Conservation (phyloP, 179 eudicot species). For the Beta macrorhiza region DNA sequence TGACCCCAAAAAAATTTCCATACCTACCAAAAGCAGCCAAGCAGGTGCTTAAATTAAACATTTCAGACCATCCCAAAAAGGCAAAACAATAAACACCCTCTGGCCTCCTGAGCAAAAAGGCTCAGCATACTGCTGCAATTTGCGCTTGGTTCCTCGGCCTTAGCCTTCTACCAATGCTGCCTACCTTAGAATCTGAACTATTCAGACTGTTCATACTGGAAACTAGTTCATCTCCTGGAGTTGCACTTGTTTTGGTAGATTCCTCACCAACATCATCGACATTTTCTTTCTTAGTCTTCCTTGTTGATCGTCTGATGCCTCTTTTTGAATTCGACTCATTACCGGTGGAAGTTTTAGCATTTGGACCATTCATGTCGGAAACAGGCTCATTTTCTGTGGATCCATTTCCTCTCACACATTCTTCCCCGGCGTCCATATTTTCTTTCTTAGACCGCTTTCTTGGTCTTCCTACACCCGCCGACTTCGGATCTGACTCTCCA, state of each 20-base stretch:
- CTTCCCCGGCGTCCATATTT: slow-evolving; percentile 5
- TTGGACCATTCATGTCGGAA: slow-evolving; percentile 11
- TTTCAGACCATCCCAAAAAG: not conserved
- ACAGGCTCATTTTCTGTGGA: not conserved
- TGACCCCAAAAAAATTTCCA: not conserved
- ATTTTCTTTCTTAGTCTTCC: slow-evolving; percentile 12
- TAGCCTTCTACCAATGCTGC: slow-evolving; percentile 52
- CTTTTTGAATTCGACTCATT: not conserved
- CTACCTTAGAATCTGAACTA: slow-evolving; percentile 21
- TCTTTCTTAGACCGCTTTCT: slow-evolving; percentile 27
- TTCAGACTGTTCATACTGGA: slow-evolving; percentile 20
- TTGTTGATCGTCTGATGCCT: slow-evolving; percentile 12
- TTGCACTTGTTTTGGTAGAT: not conserved
- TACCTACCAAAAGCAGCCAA: not conserved
- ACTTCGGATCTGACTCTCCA: not conserved
- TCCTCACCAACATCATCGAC: slow-evolving; percentile 1
- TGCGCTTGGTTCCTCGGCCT: slow-evolving; percentile 41
- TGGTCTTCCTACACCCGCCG: slow-evolving; percentile 22
- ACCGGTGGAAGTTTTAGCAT: not conserved
- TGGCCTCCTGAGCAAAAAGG: not conserved
- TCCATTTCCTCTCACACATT: slow-evolving; percentile 3
- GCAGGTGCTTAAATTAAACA: too few relatives aligned
- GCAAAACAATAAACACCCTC: not conserved
- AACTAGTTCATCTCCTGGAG: slow-evolving; percentile 9
- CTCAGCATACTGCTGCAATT: slow-evolving; percentile 15